Conservation (phyloP, 1,284 basidiomycete species). For the Amylostereum areolatum region DNA sequence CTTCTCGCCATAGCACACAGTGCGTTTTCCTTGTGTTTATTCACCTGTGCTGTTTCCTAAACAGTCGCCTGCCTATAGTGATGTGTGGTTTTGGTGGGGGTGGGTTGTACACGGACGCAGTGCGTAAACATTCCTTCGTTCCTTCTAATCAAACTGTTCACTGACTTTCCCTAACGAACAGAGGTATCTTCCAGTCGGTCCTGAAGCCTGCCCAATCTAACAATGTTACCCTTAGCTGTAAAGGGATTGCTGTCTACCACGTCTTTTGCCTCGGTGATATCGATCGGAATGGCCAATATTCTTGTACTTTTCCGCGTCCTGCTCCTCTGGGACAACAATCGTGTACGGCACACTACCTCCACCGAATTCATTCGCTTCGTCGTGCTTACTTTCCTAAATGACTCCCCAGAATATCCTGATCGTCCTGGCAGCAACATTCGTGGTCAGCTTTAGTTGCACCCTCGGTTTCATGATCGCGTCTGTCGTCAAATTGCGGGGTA, state of each 20-base stretch:
- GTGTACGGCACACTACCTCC: not conserved
- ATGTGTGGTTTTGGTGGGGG: conserved; percentile 1
- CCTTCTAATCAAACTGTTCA: no score
- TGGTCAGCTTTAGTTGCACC: not conserved
- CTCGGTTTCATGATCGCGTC: conserved; percentile 1
- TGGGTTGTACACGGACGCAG: not conserved
- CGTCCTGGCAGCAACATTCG: not conserved
- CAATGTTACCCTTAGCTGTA: no score
- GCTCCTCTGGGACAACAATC: not conserved
- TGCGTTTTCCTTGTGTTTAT: not conserved
- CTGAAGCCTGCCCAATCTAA: no score
- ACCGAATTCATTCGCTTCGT: not conserved
- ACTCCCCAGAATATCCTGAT: not conserved
- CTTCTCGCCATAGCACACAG: conserved; percentile 1
- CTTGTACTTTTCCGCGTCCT: not conserved
- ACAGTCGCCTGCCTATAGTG: not conserved
- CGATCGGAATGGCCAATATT: not conserved
- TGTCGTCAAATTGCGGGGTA: not conserved
- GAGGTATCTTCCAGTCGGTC: no score
- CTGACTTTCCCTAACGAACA: no score
- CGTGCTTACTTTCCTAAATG: not conserved
- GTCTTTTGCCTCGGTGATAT: not conserved
- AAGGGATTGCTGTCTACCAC: no score
- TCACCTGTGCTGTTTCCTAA: not conserved
- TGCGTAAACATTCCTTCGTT: not conserved